These are phyloP conservation scores for Penicillium fimorum DNA, from an alignment of 495 filamentous ascomycete genomes.

Conservation along the genomic window DNA sequence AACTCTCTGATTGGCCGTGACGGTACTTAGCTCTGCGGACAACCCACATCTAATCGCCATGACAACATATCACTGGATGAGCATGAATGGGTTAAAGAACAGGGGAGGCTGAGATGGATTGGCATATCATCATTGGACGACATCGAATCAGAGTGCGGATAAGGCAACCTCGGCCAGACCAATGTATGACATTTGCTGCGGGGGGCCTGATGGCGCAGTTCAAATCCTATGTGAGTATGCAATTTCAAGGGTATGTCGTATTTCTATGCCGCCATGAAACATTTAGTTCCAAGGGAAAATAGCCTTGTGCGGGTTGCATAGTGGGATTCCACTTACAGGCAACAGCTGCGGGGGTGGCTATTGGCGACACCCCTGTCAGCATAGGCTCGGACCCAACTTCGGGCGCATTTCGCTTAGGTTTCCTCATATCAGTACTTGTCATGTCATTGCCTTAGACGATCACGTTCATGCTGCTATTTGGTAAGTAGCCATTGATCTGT, in stretches of 20 bases:
- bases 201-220: neutral
- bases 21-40: slow-evolving; percentile 13
- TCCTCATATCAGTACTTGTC: neutral
- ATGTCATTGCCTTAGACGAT: neutral
- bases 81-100: slow-evolving; percentile 5
- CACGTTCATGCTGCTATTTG: neutral
- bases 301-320: neutral
- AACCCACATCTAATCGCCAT: slow-evolving; percentile 9
- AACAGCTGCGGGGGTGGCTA: slow-evolving; percentile 10
- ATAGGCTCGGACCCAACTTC: slow-evolving; percentile 12
- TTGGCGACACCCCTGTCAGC: slow-evolving; percentile 7
- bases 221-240: neutral
- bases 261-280: neutral
- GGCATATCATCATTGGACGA: slow-evolving; percentile 16
- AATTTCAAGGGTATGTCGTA: neutral
- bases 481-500: neutral
- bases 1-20: slow-evolving; percentile 22
- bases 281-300: neutral
- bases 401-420: slow-evolving; percentile 1
- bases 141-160: slow-evolving; percentile 8
- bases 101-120: slow-evolving; percentile 15
- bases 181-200: neutral
- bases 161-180: slow-evolving; percentile 3
- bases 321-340: slow-evolving; percentile 4
- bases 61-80: slow-evolving; percentile 15